A percentile compares a stretch with the other conserved stretches of the same genome.
Conservation (phyloP, 2,329 filamentous ascomycete genomes). For the Cadophora sp. region DNA sequence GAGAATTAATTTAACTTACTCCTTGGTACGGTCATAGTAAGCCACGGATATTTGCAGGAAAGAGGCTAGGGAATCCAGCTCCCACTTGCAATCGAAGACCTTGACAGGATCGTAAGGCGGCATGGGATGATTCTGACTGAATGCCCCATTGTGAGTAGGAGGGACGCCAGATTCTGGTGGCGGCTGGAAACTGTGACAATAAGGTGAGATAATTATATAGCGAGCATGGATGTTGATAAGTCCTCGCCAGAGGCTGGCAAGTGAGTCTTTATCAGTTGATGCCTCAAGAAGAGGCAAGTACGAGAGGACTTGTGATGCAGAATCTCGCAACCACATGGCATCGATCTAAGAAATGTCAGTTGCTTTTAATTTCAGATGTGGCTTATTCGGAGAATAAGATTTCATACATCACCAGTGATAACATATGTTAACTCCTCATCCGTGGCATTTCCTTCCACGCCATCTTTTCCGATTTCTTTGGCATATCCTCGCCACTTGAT, state of each 20-base stretch:
- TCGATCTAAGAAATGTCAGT: conserved; percentile 55
- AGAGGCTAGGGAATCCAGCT: conserved; percentile 87
- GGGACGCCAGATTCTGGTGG: conserved; percentile 74
- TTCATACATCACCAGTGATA: conserved; percentile 58
- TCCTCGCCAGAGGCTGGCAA: conserved; percentile 72
- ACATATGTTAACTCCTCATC: conserved; percentile 68
- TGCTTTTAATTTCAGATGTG: background rate
- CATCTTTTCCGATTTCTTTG: conserved; percentile 50
- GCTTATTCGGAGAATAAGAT: background rate
- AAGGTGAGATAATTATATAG: conserved; percentile 74
- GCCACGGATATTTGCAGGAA: conserved; percentile 83
- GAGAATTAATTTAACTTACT: conserved; percentile 4
- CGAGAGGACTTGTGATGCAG: conserved; percentile 76
- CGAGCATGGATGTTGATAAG: conserved; percentile 74
- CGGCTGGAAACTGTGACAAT: conserved; percentile 91
- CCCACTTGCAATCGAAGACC: conserved; percentile 96
- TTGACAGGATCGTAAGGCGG: conserved; percentile 72
- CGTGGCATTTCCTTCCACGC: conserved; percentile 40
- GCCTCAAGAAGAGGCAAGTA: conserved; percentile 68
- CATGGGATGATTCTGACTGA: conserved; percentile 64
- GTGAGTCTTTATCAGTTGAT: conserved; percentile 60
- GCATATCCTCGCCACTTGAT: conserved; percentile 71
- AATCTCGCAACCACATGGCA: conserved; percentile 90
- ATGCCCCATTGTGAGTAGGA: conserved; percentile 65
- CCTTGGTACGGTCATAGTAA: conserved; percentile 74